phyloP scores from a whole-genome alignment of 148 eudicot genomes.

The Silene latifolia region DNA sequence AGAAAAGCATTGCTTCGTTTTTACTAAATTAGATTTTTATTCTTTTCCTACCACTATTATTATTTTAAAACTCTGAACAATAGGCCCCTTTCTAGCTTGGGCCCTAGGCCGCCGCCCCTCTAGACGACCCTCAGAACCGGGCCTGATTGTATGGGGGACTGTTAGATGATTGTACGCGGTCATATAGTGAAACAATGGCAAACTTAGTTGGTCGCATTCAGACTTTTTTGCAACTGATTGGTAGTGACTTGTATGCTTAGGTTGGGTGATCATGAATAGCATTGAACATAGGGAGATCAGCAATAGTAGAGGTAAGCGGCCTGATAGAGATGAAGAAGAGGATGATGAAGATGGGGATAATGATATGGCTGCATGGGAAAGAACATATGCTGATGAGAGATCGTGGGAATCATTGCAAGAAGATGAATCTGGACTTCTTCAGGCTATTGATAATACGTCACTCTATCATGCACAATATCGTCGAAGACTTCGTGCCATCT shows the following conservation, averaged over 20 bases:
- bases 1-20: too few species aligned
- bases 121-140: too few species aligned
- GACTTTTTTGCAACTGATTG: too few species aligned
- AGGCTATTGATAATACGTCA: slow-evolving; percentile 65
- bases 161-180: too few species aligned
- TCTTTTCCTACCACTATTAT: too few species aligned
- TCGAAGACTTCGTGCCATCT: slow-evolving; percentile 62
- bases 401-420: slow-evolving; percentile 92
- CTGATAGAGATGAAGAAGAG: slow-evolving; percentile 48
- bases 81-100: too few species aligned
- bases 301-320: slow-evolving; percentile 41
- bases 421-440: slow-evolving; percentile 87
- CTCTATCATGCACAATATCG: slow-evolving; percentile 80
- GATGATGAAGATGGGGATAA: slow-evolving; percentile 49
- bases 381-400: slow-evolving; percentile 77
- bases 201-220: too few species aligned
- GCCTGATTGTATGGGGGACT: too few species aligned
- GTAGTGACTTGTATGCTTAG: neutral
- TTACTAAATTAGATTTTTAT: too few species aligned
- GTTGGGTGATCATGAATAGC: slow-evolving; percentile 26
- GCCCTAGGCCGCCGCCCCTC: too few species aligned
- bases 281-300: slow-evolving; percentile 33
- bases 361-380: slow-evolving; percentile 81
- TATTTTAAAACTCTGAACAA: too few species aligned
- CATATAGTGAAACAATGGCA: too few species aligned